These are phyloP conservation scores for Teratosphaeriaceae sp. DNA, from an alignment of 2,329 filamentous ascomycete genomes.

Conservation along the genomic window DNA sequence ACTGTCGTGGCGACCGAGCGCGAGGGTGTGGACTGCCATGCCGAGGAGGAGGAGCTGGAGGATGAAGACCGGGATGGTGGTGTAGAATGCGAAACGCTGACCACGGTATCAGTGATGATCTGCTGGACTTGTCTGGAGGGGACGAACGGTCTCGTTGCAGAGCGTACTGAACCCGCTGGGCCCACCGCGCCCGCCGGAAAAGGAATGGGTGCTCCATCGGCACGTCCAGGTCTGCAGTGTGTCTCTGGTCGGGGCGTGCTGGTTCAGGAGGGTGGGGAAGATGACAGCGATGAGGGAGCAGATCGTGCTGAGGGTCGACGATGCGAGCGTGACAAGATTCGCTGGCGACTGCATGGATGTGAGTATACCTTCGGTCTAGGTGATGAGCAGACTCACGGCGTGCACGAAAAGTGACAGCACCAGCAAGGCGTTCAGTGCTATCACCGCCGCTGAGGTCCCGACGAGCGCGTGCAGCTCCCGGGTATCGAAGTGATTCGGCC, in stretches of 20 bases:
- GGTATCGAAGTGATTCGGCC: constrained; percentile 42
- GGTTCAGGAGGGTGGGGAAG: constrained; percentile 29
- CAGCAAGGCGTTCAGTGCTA: constrained; percentile 32
- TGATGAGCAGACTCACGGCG: constrained; percentile 9
- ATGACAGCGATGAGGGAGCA: constrained; percentile 36
- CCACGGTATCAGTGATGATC: too few species aligned
- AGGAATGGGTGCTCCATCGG: constrained; percentile 20
- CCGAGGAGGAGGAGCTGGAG: constrained; percentile 28
- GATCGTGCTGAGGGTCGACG: constrained; percentile 31
- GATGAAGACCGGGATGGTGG: constrained; percentile 36
- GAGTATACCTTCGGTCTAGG: too few species aligned
- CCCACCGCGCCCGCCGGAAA: constrained; percentile 16
- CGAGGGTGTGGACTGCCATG: constrained; percentile 14
- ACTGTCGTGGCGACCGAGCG: background rate
- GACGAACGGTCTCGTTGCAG: constrained; percentile 37
- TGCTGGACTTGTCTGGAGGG: too few species aligned
- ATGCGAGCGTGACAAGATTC: constrained; percentile 31
- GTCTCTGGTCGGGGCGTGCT: constrained; percentile 18
- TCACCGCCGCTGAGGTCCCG: constrained; percentile 31
- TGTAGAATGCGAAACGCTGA: too few species aligned
- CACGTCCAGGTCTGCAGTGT: constrained; percentile 35
- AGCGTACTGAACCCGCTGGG: constrained; percentile 31
- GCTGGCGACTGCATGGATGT: constrained; percentile 30
- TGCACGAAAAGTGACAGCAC: constrained; percentile 32
- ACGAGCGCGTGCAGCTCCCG: constrained; percentile 37